Conservation (phyloP, 2,329 filamentous ascomycete species). For the Pyricularia sp. region DNA sequence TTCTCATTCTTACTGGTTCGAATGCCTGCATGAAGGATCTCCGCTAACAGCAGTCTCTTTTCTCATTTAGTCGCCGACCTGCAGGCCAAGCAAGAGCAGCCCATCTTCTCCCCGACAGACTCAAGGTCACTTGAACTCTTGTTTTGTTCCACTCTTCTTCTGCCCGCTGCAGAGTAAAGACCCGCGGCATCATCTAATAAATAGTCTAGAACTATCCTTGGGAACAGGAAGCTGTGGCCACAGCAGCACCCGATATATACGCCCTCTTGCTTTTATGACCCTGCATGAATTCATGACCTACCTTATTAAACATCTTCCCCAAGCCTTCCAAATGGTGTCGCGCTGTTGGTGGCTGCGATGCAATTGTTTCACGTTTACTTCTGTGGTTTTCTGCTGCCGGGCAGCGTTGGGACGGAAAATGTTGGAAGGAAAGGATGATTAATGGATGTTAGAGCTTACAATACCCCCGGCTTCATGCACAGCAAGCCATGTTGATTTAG, state of each 20-base stretch:
- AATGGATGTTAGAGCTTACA: background rate
- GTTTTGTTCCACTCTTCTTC: slow-evolving; percentile 29
- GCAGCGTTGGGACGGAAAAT: background rate
- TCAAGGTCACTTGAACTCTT: slow-evolving; percentile 33
- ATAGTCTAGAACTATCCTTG: background rate
- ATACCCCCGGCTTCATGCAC: background rate
- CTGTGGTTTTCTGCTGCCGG: background rate
- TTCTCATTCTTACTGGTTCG: background rate
- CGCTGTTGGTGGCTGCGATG: background rate
- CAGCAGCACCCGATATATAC: background rate
- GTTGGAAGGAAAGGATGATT: background rate
- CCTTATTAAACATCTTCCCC: background rate
- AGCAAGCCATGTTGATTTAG: background rate
- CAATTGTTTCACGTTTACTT: background rate
- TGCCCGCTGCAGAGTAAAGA: slow-evolving; percentile 15
- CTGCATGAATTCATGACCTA: background rate
- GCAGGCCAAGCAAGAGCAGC: slow-evolving; percentile 34
- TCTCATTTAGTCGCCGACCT: slow-evolving; percentile 22
- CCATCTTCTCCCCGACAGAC: slow-evolving; percentile 35
- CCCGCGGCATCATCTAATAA: background rate
- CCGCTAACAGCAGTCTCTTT: background rate
- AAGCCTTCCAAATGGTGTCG: background rate
- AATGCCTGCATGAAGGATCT: background rate
- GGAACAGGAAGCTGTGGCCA: background rate
- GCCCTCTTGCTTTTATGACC: slow-evolving; percentile 1